Conservation (phyloP, 2,329 filamentous ascomycete species). For the Paraphaeosphaeria minitans region DNA sequence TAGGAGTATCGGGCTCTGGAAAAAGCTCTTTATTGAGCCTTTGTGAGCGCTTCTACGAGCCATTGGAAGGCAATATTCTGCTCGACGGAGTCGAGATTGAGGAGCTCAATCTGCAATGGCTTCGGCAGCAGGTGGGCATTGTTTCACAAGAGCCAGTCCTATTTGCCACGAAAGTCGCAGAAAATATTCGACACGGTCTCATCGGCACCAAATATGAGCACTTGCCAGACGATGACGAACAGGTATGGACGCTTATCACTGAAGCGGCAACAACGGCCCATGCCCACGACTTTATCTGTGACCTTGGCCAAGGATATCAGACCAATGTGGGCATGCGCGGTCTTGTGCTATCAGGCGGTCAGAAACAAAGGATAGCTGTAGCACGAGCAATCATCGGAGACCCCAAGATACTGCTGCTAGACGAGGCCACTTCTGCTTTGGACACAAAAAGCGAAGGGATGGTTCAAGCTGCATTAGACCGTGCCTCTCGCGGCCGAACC, state of each 20-base stretch:
- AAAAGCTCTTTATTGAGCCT: constrained; percentile 91
- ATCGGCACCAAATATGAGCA: constrained; percentile 66
- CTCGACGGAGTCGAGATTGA: constrained; percentile 70
- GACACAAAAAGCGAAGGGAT: constrained; percentile 86
- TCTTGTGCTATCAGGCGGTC: constrained; percentile 85
- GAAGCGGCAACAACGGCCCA: constrained; percentile 61
- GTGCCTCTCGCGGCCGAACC: constrained; percentile 78
- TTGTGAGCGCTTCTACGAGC: constrained; percentile 88
- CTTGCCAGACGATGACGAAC: constrained; percentile 74
- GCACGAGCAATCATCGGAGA: constrained; percentile 84
- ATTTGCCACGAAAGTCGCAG: constrained; percentile 81
- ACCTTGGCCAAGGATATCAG: constrained; percentile 82
- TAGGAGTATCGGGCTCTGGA: constrained; percentile 82
- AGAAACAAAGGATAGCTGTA: constrained; percentile 93
- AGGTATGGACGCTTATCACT: constrained; percentile 56
- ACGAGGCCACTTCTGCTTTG: constrained; percentile 87
- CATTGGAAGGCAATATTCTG: constrained; percentile 71
- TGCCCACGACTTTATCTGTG: constrained; percentile 83
- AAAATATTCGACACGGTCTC: constrained; percentile 83
- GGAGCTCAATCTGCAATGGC: not conserved
- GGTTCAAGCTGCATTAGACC: constrained; percentile 64
- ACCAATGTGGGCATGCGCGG: constrained; percentile 90
- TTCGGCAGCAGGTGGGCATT: not conserved
- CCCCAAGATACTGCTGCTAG: constrained; percentile 83
- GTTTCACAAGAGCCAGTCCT: constrained; percentile 56